Conservation (phyloP, 768 basidiomycete species). For the Sistotremastrum niveocremeum region DNA sequence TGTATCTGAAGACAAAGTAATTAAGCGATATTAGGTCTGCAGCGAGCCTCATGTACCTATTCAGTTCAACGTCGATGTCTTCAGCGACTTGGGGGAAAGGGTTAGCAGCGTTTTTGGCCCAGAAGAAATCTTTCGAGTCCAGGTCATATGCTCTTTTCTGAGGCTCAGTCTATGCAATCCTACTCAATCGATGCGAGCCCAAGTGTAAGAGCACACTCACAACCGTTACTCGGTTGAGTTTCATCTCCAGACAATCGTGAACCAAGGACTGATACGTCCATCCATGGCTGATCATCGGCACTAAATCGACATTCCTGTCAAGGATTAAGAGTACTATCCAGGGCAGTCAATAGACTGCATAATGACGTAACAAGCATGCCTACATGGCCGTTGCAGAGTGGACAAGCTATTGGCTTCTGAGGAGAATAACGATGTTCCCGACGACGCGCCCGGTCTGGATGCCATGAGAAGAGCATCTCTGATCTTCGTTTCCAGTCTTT, state of each 20-base stretch:
- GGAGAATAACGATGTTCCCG: conserved; percentile 48
- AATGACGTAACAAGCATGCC: conserved; percentile 82
- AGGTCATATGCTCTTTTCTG: conserved; percentile 80
- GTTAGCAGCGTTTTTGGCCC: conserved; percentile 90
- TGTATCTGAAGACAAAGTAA: conserved; percentile 25
- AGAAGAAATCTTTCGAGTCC: conserved; percentile 98
- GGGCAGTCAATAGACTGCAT: conserved; percentile 88
- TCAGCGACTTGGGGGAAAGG: conserved; percentile 99
- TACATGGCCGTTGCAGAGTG: conserved; percentile 78
- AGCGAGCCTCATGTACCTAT: conserved; percentile 38
- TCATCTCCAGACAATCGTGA: conserved; percentile 95
- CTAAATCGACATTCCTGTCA: conserved; percentile 89
- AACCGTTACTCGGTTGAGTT: conserved; percentile 87
- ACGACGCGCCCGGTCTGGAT: conserved; percentile 33
- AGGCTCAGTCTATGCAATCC: conserved; percentile 31
- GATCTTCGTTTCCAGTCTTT: conserved; percentile 86
- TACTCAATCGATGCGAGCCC: neutral
- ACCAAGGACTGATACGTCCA: conserved; percentile 99
- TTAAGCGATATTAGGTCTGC: neutral
- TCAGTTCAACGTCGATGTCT: conserved; percentile 87
- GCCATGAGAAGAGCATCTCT: conserved; percentile 69
- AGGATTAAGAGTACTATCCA: conserved; percentile 82
- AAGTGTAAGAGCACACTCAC: conserved; percentile 13
- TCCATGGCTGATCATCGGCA: conserved; percentile 87
- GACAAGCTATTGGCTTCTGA: conserved; percentile 76